Evolutionary conservation across 768 basidiomycete species (phyloP), one percentile per base, ranked within the genome.

Genomic region (Clitopilus hobsonii): DNA sequence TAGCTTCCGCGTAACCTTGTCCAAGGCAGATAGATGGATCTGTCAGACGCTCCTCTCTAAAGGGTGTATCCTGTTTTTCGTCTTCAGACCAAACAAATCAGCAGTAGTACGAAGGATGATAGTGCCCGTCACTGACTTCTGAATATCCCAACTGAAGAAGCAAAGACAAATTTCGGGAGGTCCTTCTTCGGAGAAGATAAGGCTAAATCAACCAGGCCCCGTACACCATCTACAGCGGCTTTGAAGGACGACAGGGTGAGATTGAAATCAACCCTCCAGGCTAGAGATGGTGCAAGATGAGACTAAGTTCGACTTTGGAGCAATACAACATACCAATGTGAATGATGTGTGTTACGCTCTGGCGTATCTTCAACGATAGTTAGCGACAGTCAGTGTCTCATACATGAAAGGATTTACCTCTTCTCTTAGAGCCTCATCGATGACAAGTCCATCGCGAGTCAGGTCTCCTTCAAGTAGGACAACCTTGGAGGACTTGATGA

Each of bases 211-310:
- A 79, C 62, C 11, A 78, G 63, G 60, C 71, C 71, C 28, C 74
- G 65, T 1, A 72, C 71, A 16, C 74, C 74, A 20, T 61, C 63
- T 49, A 81, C 64, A 55, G 72, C 71, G 5, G 70, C 59, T 51
- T 78, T 75, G 51, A 80, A 80, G 10, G 79, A 79, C 7, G 67
- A 63, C 20, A 78, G 62, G 14, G 70, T 66, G 0, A 78, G 65
- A 30, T 75, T 75, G 62, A 81, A 79, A 63, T 81, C 77, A 47
- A 81, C 71, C 0, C 70, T 70, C 80, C 79, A 80, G 18, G 77
- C 76, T 63, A 29, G 49, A 18, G 13, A 26, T 18, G 14, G 13
- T 3, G 2, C n/a, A 18, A 4, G 11, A 48, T 10, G 10, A 38
- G 7, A 20, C 10, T 18, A 36, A 30, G 20, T 16, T 45, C n/a